A percentile compares a stretch with the other conserved stretches of the same genome.
phyloP scores from a whole-genome alignment of 1,284 basidiomycete species.

The Calocybe gambosa region DNA sequence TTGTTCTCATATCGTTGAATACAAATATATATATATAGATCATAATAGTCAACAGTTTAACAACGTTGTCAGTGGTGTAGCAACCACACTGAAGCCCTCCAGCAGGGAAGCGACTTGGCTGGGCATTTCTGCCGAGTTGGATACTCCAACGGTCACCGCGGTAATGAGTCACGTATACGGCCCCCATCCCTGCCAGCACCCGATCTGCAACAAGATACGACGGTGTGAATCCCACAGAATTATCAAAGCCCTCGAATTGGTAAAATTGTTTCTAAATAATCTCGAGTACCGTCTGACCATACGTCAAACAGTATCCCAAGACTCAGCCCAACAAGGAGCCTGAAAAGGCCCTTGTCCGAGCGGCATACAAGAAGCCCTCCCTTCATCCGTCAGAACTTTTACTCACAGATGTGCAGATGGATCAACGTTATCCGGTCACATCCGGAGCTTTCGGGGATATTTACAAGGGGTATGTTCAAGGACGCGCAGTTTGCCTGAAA shows the following conservation, averaged over 20 bases:
- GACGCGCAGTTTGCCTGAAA: constrained; percentile 1
- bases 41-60: not conserved
- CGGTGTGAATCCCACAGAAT: not conserved
- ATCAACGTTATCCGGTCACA: not conserved
- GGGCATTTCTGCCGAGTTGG: not conserved
- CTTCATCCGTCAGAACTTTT: not conserved
- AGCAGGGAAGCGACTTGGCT: not conserved
- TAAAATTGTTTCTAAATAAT: not conserved
- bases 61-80: not conserved
- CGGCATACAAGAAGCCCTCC: not conserved
- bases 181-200: not conserved
- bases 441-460: constrained; percentile 3
- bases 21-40: not conserved
- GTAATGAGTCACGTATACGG: not conserved
- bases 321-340: not conserved
- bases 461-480: not conserved
- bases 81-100: not conserved
- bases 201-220: not conserved
- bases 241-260: not conserved
- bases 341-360: not conserved
- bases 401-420: not conserved
- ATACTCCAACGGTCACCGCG: not conserved
- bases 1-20: not conserved
- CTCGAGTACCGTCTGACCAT: not conserved
- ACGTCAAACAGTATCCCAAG: not conserved